phyloP scores from a whole-genome alignment of 2,329 filamentous ascomycete genomes.

The Pseudogymnoascus sp. region DNA sequence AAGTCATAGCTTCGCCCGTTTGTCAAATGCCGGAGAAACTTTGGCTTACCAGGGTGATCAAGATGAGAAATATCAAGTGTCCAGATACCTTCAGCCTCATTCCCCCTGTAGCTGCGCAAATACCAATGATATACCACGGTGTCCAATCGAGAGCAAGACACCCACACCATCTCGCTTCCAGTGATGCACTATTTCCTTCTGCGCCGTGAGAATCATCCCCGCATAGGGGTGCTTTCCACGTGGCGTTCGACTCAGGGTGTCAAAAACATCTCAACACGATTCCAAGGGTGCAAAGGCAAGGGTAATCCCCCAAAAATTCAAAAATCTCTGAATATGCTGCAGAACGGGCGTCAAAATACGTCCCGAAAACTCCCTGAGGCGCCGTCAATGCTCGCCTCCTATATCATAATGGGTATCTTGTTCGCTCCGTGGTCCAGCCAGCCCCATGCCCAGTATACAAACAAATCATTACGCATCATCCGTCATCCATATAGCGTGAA shows the following conservation, averaged over 20 bases:
- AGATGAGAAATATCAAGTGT: not conserved
- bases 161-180: not conserved
- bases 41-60: not conserved
- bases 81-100: not conserved
- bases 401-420: constrained; percentile 1
- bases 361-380: not conserved
- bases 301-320: not conserved
- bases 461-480: not conserved
- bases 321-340: not conserved
- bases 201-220: not conserved
- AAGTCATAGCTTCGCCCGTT: not conserved
- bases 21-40: not conserved
- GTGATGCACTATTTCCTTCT: not conserved
- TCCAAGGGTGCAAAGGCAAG: constrained; percentile 3
- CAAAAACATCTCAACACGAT: not conserved
- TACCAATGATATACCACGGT: not conserved
- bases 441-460: not conserved
- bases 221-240: constrained; percentile 1
- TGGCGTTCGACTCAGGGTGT: constrained; percentile 4
- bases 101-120: not conserved
- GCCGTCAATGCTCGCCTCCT: constrained; percentile 3
- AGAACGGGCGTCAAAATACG: not conserved
- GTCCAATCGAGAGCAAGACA: not conserved
- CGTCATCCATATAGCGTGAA: not conserved
- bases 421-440: constrained; percentile 3